phyloP scores from a whole-genome alignment of 1,284 basidiomycete genomes.

The Sanghuangporus baumii region DNA sequence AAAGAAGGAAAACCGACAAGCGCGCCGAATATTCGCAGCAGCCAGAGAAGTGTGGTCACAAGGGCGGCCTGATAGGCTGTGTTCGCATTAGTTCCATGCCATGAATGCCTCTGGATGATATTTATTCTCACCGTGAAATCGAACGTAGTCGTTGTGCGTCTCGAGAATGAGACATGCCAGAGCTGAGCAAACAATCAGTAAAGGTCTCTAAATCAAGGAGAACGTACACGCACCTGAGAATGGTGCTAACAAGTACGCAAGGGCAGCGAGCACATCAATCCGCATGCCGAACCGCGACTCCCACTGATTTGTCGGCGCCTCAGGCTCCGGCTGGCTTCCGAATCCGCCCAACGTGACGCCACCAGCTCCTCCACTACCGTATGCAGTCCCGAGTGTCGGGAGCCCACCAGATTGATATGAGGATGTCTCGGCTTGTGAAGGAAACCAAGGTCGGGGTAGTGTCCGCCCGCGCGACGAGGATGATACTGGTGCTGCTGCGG shows the following conservation, averaged over 20 bases:
- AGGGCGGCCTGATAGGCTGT: conserved; percentile 78
- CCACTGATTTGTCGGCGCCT: conserved; percentile 56
- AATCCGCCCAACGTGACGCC: conserved; percentile 2
- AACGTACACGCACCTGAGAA: conserved; percentile 52
- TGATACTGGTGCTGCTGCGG: conserved; percentile 21
- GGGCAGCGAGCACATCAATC: conserved; percentile 65
- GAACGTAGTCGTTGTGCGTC: conserved; percentile 75
- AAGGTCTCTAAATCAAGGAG: not conserved
- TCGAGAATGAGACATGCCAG: conserved; percentile 66
- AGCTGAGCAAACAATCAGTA: conserved; percentile 36
- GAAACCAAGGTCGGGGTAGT: conserved; percentile 47
- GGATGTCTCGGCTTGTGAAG: conserved; percentile 31
- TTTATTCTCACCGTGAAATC: conserved; percentile 61
- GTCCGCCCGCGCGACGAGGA: conserved; percentile 25
- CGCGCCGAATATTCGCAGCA: conserved; percentile 55
- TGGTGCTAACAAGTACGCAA: conserved; percentile 68
- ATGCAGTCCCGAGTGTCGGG: conserved; percentile 50
- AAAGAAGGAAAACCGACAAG: conserved; percentile 45
- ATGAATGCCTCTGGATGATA: not conserved
- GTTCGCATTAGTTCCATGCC: not conserved
- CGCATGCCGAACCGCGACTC: conserved; percentile 67
- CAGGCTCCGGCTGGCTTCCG: conserved; percentile 34
- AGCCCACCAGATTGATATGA: conserved; percentile 71
- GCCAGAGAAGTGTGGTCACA: conserved; percentile 57
- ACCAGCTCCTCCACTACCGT: conserved; percentile 32